Evolutionary conservation across 495 filamentous ascomycete species (phyloP).

Genomic region (Lophiotrema nucula): DNA sequence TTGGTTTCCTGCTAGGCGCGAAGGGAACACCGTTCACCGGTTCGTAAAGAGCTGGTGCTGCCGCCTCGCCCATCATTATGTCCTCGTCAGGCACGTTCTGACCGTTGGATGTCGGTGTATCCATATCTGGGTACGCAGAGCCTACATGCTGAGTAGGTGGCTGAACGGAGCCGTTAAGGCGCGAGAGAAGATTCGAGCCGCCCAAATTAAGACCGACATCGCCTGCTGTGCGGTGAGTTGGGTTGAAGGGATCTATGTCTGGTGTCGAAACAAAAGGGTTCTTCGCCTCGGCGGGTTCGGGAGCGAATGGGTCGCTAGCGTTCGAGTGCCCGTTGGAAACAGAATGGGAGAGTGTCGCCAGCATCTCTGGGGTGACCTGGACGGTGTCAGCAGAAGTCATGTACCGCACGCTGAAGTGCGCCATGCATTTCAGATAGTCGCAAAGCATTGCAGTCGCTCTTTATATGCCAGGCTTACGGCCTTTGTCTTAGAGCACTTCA

Average conservation of each 20-base stretch:
- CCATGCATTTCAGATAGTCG: too few species aligned
- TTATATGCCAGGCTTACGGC: too few species aligned
- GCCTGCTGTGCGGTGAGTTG: constrained; percentile 21
- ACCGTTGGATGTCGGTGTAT: constrained; percentile 40
- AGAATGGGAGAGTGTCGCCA: constrained; percentile 47
- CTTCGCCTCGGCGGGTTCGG: constrained; percentile 17
- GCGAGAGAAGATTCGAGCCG: constrained; percentile 34
- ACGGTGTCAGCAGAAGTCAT: too few species aligned
- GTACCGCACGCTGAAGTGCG: too few species aligned
- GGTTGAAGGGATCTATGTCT: constrained; percentile 41
- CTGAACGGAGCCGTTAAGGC: constrained; percentile 33
- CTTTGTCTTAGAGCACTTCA: too few species aligned
- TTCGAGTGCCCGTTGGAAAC: constrained; percentile 11
- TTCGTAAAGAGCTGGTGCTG: constrained; percentile 26
- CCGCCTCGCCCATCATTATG: constrained; percentile 41
- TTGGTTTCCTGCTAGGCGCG: constrained; percentile 63
- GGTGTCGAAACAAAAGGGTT: constrained; percentile 39
- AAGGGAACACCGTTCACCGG: constrained; percentile 59
- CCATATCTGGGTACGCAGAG: constrained; percentile 29
- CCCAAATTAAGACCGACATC: constrained; percentile 35
- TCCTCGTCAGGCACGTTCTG: constrained; percentile 37
- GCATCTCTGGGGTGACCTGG: constrained; percentile 66
- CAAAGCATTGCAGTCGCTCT: too few species aligned
- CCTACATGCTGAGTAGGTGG: constrained; percentile 21
- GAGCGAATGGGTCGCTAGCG: constrained; percentile 7